Conservation (phyloP, 352 stramenopile genomes). For the Globisporangium alternatum region DNA sequence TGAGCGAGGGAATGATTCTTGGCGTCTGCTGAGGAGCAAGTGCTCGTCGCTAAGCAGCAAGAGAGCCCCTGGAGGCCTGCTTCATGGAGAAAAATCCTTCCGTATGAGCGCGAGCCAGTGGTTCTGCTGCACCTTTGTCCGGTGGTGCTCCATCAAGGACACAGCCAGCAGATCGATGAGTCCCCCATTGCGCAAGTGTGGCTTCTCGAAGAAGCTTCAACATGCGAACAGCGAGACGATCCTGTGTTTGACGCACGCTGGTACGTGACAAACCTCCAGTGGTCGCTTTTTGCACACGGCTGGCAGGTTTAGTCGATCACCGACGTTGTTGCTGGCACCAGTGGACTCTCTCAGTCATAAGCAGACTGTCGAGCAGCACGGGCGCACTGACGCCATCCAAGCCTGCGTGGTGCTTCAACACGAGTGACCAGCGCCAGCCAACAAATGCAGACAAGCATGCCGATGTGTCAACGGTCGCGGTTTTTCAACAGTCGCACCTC, state of each 20-base stretch:
- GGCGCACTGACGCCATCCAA: not conserved
- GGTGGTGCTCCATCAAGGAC: not conserved
- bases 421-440: not conserved
- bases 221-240: slow-evolving; percentile 2
- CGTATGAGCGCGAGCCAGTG: not conserved
- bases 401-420: not conserved
- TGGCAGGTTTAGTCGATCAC: slow-evolving; percentile 1
- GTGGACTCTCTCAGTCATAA: not conserved
- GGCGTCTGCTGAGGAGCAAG: not conserved
- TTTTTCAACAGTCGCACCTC: not conserved
- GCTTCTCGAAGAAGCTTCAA: not conserved
- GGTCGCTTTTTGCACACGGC: not conserved
- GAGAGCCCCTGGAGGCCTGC: not conserved
- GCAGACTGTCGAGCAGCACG: not conserved
- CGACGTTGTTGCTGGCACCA: not conserved
- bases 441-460: not conserved
- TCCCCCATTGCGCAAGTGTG: not conserved
- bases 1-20: slow-evolving; percentile 11
- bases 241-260: not conserved
- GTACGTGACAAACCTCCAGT: not conserved
- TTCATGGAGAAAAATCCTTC: not conserved
- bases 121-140: not conserved
- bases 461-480: not conserved
- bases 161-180: not conserved
- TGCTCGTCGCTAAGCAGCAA: not conserved